These are phyloP conservation scores for Laetiporus sulphureus DNA, from an alignment of 1,284 basidiomycete species.

Conservation along the genomic window DNA sequence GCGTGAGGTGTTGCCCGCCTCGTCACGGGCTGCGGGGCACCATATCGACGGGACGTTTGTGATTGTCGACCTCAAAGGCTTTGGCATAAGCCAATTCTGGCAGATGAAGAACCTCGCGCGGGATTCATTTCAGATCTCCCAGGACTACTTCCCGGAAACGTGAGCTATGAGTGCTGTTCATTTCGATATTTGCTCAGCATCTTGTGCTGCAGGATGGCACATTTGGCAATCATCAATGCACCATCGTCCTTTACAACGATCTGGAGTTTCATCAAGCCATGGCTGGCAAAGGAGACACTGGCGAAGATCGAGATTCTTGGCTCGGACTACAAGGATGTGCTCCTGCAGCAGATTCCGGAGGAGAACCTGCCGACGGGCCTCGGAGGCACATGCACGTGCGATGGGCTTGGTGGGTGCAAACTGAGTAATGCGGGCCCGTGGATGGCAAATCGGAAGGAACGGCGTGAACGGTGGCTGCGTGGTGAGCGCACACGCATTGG, in stretches of 20 bases:
- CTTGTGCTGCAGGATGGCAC: constrained; percentile 45
- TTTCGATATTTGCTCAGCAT: not conserved
- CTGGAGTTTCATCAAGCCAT: constrained; percentile 60
- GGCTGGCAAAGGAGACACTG: constrained; percentile 65
- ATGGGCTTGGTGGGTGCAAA: constrained; percentile 48
- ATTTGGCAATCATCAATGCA: constrained; percentile 62
- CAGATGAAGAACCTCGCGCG: constrained; percentile 60
- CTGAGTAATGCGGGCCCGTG: too few relatives aligned
- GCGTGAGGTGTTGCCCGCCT: constrained; percentile 64
- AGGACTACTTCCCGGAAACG: constrained; percentile 74
- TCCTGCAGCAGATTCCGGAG: constrained; percentile 50
- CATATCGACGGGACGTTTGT: constrained; percentile 47
- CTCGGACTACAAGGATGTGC: constrained; percentile 43
- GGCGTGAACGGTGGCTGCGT: too few relatives aligned
- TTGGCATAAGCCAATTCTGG: constrained; percentile 57
- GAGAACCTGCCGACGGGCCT: constrained; percentile 41
- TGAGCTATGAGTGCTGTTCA: constrained; percentile 25
- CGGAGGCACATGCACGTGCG: constrained; percentile 50
- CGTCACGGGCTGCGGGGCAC: constrained; percentile 43
- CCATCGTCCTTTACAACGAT: constrained; percentile 65
- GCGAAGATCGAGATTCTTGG: constrained; percentile 62
- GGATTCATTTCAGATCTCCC: constrained; percentile 60
- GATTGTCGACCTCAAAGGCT: constrained; percentile 62
- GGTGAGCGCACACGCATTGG: too few relatives aligned
- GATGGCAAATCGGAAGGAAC: too few relatives aligned